These are phyloP conservation scores for Sherardia arvensis DNA, from an alignment of 257 asterid genomes.

Conservation along the genomic window DNA sequence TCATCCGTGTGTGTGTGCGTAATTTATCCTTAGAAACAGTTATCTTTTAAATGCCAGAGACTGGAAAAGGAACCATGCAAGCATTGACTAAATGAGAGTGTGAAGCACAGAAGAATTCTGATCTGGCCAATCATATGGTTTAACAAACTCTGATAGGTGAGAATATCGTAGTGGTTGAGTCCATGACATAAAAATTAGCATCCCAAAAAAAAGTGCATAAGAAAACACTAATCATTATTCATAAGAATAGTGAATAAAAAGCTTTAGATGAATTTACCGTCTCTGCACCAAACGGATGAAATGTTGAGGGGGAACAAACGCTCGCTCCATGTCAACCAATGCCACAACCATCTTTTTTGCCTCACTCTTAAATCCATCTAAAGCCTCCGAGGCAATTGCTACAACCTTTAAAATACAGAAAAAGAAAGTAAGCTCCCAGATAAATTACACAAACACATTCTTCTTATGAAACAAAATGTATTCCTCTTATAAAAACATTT, in stretches of 20 bases:
- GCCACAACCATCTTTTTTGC: slow-evolving; percentile 95
- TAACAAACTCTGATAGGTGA: too few relatives aligned
- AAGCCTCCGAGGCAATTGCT: slow-evolving; percentile 75
- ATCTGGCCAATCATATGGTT: too few relatives aligned
- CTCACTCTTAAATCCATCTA: slow-evolving; percentile 84
- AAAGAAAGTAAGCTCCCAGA: background rate
- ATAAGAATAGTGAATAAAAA: background rate
- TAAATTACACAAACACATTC: background rate
- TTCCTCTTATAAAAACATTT: too few relatives aligned
- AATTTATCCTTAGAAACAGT: background rate
- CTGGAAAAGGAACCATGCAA: background rate
- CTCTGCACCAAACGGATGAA: slow-evolving; percentile 92
- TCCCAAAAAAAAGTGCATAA: too few relatives aligned
- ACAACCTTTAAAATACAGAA: slow-evolving; percentile 40
- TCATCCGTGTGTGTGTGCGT: background rate
- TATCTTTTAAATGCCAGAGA: background rate
- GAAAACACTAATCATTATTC: background rate
- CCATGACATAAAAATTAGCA: too few relatives aligned
- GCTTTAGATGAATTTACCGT: slow-evolving; percentile 38
- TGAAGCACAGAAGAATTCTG: too few relatives aligned
- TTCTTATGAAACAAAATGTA: background rate
- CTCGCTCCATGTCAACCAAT: slow-evolving; percentile 98
- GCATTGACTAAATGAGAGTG: background rate
- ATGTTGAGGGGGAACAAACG: slow-evolving; percentile 97
- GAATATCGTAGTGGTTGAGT: too few relatives aligned